phyloP scores from a whole-genome alignment of 495 filamentous ascomycete genomes.

The Usnea hakonensis region DNA sequence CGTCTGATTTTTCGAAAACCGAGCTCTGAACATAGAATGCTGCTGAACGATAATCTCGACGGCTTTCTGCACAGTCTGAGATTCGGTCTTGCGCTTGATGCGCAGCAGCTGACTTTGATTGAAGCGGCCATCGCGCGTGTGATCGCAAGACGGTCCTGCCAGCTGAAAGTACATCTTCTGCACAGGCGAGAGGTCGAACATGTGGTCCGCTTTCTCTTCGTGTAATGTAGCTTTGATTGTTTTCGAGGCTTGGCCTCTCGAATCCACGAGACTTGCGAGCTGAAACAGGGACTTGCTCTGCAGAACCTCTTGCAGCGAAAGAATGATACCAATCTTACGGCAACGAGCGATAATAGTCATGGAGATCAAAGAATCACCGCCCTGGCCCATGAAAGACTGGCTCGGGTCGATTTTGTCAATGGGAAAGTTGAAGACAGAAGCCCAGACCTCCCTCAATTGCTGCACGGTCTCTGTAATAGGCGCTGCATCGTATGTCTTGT shows the following conservation, averaged over 20 bases:
- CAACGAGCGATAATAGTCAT: constrained; percentile 54
- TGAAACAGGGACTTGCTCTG: constrained; percentile 42
- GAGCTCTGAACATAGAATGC: constrained; percentile 64
- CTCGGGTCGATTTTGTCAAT: constrained; percentile 39
- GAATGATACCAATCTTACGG: constrained; percentile 43
- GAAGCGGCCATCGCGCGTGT: constrained; percentile 53
- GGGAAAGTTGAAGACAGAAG: constrained; percentile 48
- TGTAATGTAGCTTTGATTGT: constrained; percentile 33
- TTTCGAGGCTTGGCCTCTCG: constrained; percentile 27
- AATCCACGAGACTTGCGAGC: constrained; percentile 32
- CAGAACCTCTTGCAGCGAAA: constrained; percentile 48
- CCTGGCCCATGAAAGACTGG: constrained; percentile 55
- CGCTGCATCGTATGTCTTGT: constrained; percentile 2
- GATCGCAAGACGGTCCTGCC: constrained; percentile 37
- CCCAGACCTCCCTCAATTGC: constrained; percentile 40
- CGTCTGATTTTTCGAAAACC: constrained; percentile 38
- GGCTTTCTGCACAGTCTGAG: constrained; percentile 43
- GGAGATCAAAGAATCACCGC: constrained; percentile 62
- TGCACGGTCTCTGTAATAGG: constrained; percentile 16
- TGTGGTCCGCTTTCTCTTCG: constrained; percentile 37
- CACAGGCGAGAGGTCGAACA: constrained; percentile 62
- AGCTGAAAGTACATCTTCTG: constrained; percentile 61
- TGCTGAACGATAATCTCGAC: constrained; percentile 51
- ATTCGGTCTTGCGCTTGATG: constrained; percentile 42
- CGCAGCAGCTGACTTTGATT: constrained; percentile 62